phyloP scores from a whole-genome alignment of 2,329 filamentous ascomycete genomes.

The Xylaria digitata region DNA sequence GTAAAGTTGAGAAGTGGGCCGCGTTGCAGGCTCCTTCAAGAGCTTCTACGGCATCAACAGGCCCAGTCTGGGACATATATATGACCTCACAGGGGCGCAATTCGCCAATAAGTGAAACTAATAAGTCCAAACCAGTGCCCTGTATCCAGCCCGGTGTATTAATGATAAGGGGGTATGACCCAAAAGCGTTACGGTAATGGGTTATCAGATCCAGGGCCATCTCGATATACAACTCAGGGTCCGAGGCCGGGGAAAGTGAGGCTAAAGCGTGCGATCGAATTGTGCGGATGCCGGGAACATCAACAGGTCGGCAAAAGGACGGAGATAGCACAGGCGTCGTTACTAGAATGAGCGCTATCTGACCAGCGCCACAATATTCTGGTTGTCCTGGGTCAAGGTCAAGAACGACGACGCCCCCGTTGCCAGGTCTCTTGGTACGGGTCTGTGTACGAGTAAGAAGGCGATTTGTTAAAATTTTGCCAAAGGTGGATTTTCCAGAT shows the following conservation, averaged over 20 bases:
- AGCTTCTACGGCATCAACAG: constrained; percentile 65
- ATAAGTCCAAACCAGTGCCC: constrained; percentile 74
- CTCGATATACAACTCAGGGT: constrained; percentile 73
- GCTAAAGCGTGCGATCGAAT: constrained; percentile 75
- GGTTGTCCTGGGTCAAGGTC: constrained; percentile 84
- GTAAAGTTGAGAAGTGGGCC: constrained; percentile 62
- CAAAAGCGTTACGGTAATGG: constrained; percentile 62
- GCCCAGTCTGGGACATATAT: constrained; percentile 75
- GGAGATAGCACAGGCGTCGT: constrained; percentile 71
- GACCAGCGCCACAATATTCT: constrained; percentile 77
- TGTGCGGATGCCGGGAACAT: constrained; percentile 52
- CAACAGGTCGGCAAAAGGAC: constrained; percentile 70
- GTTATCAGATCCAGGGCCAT: constrained; percentile 72
- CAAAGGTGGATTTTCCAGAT: constrained; percentile 81
- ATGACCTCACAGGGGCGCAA: constrained; percentile 71
- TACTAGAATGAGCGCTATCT: constrained; percentile 74
- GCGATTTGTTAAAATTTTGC: constrained; percentile 73
- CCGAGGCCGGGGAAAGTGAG: constrained; percentile 71
- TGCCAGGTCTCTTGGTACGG: constrained; percentile 42
- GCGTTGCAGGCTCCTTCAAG: constrained; percentile 59
- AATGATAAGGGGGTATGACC: constrained; percentile 69
- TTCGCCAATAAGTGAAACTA: constrained; percentile 66
- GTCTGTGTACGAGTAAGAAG: constrained; percentile 63
- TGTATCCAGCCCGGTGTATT: constrained; percentile 82
- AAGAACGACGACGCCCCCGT: constrained; percentile 65